Evolutionary conservation across 306 rosid species (phyloP).

Genomic region (Notholithocarpus densiflorus): DNA sequence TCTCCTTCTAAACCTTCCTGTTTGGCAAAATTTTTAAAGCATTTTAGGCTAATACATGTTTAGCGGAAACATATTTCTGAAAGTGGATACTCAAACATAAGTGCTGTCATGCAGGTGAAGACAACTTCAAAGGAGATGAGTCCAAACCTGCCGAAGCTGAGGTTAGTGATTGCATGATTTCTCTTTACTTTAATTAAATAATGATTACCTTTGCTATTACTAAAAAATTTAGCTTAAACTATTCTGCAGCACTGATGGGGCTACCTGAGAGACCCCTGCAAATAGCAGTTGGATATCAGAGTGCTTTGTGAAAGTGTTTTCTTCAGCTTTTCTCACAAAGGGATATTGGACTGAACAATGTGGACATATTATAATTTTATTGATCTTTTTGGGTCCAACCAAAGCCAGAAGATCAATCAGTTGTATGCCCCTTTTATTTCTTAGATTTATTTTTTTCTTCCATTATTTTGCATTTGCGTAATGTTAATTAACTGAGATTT

Average conservation of each 20-base stretch:
- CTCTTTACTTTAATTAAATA: background rate
- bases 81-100: background rate
- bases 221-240: conserved; percentile 2
- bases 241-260: conserved; percentile 50
- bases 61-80: background rate
- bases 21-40: background rate
- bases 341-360: conserved; percentile 29
- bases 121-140: conserved; percentile 65
- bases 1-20: background rate
- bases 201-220: background rate
- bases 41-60: background rate
- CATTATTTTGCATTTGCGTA: conserved; percentile 8
- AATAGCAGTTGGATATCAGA: conserved; percentile 31
- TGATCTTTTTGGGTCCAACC: conserved; percentile 37
- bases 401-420: conserved; percentile 44
- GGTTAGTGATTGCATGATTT: conserved; percentile 26
- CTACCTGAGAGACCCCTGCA: conserved; percentile 27
- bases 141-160: conserved; percentile 66
- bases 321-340: conserved; percentile 41
- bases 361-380: conserved; percentile 28
- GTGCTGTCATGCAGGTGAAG: conserved; percentile 66
- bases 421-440: background rate
- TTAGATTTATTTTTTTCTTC: background rate
- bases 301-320: conserved; percentile 30
- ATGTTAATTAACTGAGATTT: conserved; percentile 28